A percentile compares a stretch with the other conserved stretches of the same genome.
Conservation (phyloP, 441 rosid genomes). For the Pelargonium myrrhifolium region DNA sequence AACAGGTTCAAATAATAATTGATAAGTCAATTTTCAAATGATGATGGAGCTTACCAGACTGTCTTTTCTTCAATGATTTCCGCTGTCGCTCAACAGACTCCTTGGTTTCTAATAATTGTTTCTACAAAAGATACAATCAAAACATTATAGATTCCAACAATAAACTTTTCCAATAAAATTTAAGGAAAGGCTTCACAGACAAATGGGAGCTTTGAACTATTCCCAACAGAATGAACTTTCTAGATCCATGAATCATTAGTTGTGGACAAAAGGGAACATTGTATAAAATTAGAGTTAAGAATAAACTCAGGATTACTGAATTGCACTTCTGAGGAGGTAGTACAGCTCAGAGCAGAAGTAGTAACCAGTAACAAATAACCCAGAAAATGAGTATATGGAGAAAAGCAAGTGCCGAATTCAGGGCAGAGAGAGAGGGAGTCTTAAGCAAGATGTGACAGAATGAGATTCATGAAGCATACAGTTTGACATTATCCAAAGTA, state of each 20-base stretch:
- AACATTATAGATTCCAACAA: background rate
- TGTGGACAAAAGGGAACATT: background rate
- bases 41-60: conserved; percentile 47
- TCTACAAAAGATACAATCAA: conserved; percentile 32
- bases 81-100: conserved; percentile 94
- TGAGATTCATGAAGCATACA: background rate
- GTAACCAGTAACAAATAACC: background rate
- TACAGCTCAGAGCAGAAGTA: background rate
- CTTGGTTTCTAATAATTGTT: conserved; percentile 83
- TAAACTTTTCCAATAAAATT: background rate
- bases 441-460: background rate
- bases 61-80: conserved; percentile 85
- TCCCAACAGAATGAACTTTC: background rate
- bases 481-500: background rate
- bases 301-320: background rate
- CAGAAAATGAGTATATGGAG: background rate
- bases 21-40: background rate
- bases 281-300: background rate
- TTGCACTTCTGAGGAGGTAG: background rate
- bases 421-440: background rate
- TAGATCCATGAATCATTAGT: background rate
- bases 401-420: background rate
- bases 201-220: conserved; percentile 1
- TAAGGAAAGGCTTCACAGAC: background rate
- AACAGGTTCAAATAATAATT: background rate